Evolutionary conservation across 208 protist genomes (phyloP).

Genomic region (Leishmania major): DNA sequence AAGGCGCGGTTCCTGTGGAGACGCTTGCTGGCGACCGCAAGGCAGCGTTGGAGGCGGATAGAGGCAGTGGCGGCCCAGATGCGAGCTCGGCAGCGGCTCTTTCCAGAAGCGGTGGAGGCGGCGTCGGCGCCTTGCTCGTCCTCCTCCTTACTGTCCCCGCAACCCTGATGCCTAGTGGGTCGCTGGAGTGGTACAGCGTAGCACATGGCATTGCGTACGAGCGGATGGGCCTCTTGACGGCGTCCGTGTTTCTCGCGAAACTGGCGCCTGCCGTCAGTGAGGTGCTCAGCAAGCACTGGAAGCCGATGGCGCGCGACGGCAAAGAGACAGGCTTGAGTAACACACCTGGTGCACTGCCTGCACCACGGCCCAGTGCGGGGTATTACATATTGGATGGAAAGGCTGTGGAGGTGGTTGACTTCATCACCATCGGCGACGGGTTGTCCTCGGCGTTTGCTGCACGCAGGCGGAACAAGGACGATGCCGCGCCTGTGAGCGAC

Average conservation of each 20-base stretch:
- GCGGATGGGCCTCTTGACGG: conserved; percentile 25
- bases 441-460: neutral
- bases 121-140: conserved; percentile 18
- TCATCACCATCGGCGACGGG: neutral
- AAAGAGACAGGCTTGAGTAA: neutral
- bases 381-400: conserved; percentile 5
- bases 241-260: conserved; percentile 4
- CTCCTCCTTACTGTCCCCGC: conserved; percentile 15
- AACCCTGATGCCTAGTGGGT: conserved; percentile 15
- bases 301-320: neutral
- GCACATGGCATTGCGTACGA: conserved; percentile 21
- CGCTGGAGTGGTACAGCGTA: conserved; percentile 32
- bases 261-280: conserved; percentile 13
- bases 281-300: conserved; percentile 23
- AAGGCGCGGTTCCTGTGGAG: conserved; percentile 22
- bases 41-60: neutral
- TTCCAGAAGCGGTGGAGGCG: conserved; percentile 21
- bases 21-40: neutral
- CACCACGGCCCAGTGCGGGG: neutral
- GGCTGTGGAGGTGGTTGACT: neutral
- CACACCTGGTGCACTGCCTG: neutral
- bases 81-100: neutral
- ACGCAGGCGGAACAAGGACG: neutral
- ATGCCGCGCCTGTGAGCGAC: neutral
- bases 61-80: neutral